A percentile compares a stretch with the other conserved stretches of the same genome.
These are phyloP conservation scores for Knoxia roxburghii DNA, from an alignment of 257 asterid genomes.

Conservation along the genomic window DNA sequence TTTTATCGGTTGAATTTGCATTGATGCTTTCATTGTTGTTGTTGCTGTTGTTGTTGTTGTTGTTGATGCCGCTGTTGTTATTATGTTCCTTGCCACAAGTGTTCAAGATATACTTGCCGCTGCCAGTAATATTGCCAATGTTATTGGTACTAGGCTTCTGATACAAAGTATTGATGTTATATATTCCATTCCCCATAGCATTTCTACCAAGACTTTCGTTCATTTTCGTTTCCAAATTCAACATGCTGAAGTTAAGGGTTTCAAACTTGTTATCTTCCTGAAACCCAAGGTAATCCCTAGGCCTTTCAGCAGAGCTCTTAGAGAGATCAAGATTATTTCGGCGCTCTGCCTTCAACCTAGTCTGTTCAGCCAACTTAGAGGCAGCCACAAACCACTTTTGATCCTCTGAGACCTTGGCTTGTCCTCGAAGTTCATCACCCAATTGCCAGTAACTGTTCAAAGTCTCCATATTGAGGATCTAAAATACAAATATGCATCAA, in stretches of 20 bases:
- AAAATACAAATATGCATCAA: not conserved
- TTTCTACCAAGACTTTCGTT: slow-evolving; percentile 46
- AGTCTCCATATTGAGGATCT: slow-evolving; percentile 55
- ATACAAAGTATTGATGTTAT: slow-evolving; percentile 50
- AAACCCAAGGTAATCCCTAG: slow-evolving; percentile 48
- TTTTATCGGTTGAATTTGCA: slow-evolving; percentile 58
- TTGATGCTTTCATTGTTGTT: slow-evolving; percentile 32
- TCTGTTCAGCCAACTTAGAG: slow-evolving; percentile 78
- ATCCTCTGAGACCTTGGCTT: slow-evolving; percentile 73
- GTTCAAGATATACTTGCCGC: slow-evolving; percentile 45
- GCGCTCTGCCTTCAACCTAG: slow-evolving; percentile 66
- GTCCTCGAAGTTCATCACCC: slow-evolving; percentile 95
- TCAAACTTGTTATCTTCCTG: slow-evolving; percentile 84
- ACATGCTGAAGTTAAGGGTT: slow-evolving; percentile 59
- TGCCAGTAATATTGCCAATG: slow-evolving; percentile 44
- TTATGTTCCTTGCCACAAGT: slow-evolving; percentile 46
- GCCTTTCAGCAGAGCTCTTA: slow-evolving; percentile 59
- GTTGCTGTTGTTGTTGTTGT: slow-evolving; percentile 14
- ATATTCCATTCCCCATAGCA: slow-evolving; percentile 40
- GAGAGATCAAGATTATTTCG: slow-evolving; percentile 78
- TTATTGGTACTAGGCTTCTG: slow-evolving; percentile 46
- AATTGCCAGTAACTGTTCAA: slow-evolving; percentile 78
- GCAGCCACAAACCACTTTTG: slow-evolving; percentile 85
- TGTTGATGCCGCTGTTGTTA: slow-evolving; percentile 23
- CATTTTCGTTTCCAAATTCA: slow-evolving; percentile 62